Base-by-base conservation (phyloP, 805 yeast species). In the Lipomyces japonicus region DNA sequence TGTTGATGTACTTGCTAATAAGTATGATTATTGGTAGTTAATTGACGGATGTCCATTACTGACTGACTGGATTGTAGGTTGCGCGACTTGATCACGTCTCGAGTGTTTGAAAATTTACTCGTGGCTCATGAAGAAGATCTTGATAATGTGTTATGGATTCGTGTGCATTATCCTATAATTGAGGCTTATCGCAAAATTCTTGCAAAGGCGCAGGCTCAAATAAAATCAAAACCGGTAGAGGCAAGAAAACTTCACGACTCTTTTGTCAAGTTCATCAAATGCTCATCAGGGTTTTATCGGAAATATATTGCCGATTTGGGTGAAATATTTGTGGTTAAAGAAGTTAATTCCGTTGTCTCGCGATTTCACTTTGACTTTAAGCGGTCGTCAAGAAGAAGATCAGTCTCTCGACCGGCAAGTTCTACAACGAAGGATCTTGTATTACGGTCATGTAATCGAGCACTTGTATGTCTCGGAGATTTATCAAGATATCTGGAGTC, bases 401-500 rank as follows among this genome's bases (percentile, higher is more conserved):
- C 16, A 6, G 21, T n/a, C 9, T 9, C 19, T 6, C 10, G 16
- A 34, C 10, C 7, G 7, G 7, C 37, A 6, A 34, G 7, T 24
- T n/a, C 42, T 16, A 14, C 7, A 4, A 30, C 37, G 3, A 36
- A 35, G 28, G 18, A 12, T 4, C 39, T 49, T 14, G 58, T 48
- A 2, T 28, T 53, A 3, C 40, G 38, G 39, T 55, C 59, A 5
- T 47, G 53, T 23, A 48, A 46, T 18, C 51, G 48, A n/a, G 40
- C 57, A 12, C 42, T 55, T 9, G 48, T 50, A 7, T 51, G 42
- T 28, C 50, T 60, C 5, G 63, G 63, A 21, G 63, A 60, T 26
- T 36, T 60, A 6, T 59, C 62, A 1, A 55, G 63, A 14, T 59
- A 60, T 39, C 47, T 53, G 12, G 59, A 55, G 36, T 22, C 49